A percentile compares a stretch with the other conserved stretches of the same genome.
Evolutionary conservation across 345 rosid genomes (phyloP).

Genomic region (Cardiospermum halicacabum): DNA sequence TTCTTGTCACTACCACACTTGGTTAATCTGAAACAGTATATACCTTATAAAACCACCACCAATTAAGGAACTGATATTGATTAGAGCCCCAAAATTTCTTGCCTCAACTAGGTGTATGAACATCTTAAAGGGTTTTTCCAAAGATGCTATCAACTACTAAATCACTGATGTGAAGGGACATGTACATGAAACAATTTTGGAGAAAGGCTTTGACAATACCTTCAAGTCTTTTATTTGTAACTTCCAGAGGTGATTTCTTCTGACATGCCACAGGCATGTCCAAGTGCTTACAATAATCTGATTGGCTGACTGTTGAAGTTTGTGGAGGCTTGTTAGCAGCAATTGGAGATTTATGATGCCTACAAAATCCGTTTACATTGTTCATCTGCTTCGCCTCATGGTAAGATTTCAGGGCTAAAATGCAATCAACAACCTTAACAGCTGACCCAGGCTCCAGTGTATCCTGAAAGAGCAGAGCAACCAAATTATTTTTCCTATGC

Average conservation of each 20-base stretch:
- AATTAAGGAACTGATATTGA: not conserved
- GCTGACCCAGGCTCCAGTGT: slow-evolving; percentile 70
- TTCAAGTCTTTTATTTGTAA: slow-evolving; percentile 37
- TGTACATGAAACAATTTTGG: not conserved
- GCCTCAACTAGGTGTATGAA: not conserved
- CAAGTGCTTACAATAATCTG: slow-evolving; percentile 55
- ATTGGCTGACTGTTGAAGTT: slow-evolving; percentile 18
- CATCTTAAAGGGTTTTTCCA: not conserved
- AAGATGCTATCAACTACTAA: not conserved
- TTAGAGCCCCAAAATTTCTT: not conserved
- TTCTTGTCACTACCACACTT: not conserved
- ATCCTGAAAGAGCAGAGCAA: slow-evolving; percentile 44
- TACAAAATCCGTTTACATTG: slow-evolving; percentile 49
- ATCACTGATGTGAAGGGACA: not conserved
- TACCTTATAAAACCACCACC: not conserved
- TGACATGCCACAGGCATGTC: slow-evolving; percentile 44
- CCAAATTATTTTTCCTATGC: slow-evolving; percentile 2
- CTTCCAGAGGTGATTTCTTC: slow-evolving; percentile 26
- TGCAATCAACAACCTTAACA: slow-evolving; percentile 78
- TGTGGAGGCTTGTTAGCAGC: slow-evolving; percentile 34
- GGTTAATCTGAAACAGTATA: not conserved
- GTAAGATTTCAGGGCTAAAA: slow-evolving; percentile 67
- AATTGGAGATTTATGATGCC: slow-evolving; percentile 57
- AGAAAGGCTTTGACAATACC: slow-evolving; percentile 34
- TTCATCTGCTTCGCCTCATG: slow-evolving; percentile 61